Conservation (phyloP, 768 basidiomycete species). For the Amanita brunnescens region DNA sequence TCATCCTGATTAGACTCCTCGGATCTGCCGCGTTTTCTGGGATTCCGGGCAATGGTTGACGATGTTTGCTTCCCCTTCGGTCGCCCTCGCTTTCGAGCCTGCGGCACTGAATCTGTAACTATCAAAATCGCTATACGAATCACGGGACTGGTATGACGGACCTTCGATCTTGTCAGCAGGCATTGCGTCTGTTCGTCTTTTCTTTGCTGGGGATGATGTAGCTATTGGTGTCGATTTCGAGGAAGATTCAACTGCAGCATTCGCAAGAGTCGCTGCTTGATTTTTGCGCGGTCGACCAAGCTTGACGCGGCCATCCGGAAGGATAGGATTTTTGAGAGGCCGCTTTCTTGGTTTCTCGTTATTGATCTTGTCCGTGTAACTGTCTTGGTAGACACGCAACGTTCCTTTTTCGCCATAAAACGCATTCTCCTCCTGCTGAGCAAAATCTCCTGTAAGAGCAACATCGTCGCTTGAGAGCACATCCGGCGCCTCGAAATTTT, state of each 20-base stretch:
- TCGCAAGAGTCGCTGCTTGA: slow-evolving; percentile 16
- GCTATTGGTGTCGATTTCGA: background rate
- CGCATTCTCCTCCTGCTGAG: slow-evolving; percentile 27
- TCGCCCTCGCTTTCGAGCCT: background rate
- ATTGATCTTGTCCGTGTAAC: slow-evolving; percentile 31
- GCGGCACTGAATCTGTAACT: background rate
- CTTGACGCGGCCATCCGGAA: slow-evolving; percentile 45
- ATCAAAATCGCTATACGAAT: background rate
- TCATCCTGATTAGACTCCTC: background rate
- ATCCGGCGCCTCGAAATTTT: slow-evolving; percentile 48
- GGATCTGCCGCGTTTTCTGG: slow-evolving; percentile 1
- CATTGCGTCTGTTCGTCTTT: background rate
- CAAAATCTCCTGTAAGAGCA: slow-evolving; percentile 46
- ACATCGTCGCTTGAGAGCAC: slow-evolving; percentile 40
- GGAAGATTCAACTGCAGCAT: slow-evolving; percentile 5
- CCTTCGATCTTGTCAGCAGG: background rate
- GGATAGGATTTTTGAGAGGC: slow-evolving; percentile 35
- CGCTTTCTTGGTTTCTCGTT: slow-evolving; percentile 25
- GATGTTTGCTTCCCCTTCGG: background rate
- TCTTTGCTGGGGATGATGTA: background rate
- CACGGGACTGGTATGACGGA: background rate
- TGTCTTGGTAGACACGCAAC: slow-evolving; percentile 40
- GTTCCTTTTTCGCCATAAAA: slow-evolving; percentile 46
- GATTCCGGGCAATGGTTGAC: background rate
- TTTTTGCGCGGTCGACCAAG: slow-evolving; percentile 39